Evolutionary conservation across 2,329 filamentous ascomycete species (phyloP).

Genomic region (Truncatella angustata): DNA sequence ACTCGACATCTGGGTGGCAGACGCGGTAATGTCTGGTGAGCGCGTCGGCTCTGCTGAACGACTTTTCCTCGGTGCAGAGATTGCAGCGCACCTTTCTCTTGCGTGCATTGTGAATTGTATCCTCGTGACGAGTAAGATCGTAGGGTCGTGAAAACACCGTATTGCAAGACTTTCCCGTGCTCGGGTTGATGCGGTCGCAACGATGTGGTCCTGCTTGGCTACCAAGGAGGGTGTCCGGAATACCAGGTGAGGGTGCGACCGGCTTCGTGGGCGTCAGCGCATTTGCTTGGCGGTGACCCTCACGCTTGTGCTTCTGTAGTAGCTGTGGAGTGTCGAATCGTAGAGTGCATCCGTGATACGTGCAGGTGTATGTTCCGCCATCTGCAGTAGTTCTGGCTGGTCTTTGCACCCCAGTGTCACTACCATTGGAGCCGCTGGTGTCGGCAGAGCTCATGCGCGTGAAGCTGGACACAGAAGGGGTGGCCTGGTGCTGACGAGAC

Average conservation of each 20-base stretch:
- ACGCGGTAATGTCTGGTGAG: conserved; percentile 92
- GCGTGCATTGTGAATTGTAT: conserved; percentile 92
- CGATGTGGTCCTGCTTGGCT: conserved; percentile 91
- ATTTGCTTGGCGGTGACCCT: conserved; percentile 79
- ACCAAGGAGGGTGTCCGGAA: conserved; percentile 62
- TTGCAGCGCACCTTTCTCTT: conserved; percentile 95
- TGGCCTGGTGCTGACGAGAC: conserved; percentile 27
- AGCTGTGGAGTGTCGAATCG: conserved; percentile 86
- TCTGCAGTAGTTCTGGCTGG: conserved; percentile 69
- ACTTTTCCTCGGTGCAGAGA: conserved; percentile 93
- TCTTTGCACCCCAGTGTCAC: conserved; percentile 37
- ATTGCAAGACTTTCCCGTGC: conserved; percentile 91
- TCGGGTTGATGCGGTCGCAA: conserved; percentile 90
- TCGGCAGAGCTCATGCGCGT: conserved; percentile 42
- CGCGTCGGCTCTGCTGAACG: conserved; percentile 92
- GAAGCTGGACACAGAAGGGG: conserved; percentile 38
- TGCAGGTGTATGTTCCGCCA: conserved; percentile 91
- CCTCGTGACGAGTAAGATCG: conserved; percentile 93
- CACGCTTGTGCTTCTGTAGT: conserved; percentile 93
- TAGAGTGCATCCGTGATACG: conserved; percentile 84
- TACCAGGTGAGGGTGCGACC: conserved; percentile 29
- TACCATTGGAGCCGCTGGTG: conserved; percentile 32
- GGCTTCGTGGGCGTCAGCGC: conserved; percentile 41
- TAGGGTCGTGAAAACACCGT: conserved; percentile 94
- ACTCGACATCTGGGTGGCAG: conserved; percentile 85